Base-by-base conservation (phyloP, 805 yeast genomes). In the Lachancea sp. region DNA sequence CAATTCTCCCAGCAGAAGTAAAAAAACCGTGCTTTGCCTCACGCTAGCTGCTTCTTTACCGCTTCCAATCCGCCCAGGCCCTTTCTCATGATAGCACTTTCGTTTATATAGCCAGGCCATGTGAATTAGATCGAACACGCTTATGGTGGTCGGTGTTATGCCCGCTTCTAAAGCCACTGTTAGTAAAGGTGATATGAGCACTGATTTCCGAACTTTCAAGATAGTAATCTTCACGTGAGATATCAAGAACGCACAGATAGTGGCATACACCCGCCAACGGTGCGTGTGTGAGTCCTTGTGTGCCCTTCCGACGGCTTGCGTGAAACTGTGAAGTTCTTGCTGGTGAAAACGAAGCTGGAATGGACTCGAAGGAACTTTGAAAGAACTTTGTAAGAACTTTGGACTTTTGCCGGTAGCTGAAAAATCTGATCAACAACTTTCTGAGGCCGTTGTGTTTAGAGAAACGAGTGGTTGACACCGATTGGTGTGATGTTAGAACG, bases 81-180 rank as follows among this genome's bases (percentile, higher is more conserved):
- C 20, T 2, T 8, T 30, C 30, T 20, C 5, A 13, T 31, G 13
- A 17, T 11, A 12, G 15, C 9, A 15, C 16, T 17, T 17, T 42
- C 46, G 46, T 42, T 36, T 42, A 42, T 36, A 42, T 41, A 42
- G 32, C 20, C 41, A 22, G 13, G 19, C 25, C 46, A 42, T 42
- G 46, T 42, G 46, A 42, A 42, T 22, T 25, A 3, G 9, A 10
- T 15, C 20, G 27, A 18, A 19, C 13, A 42, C 36, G 11, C 20
- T 31, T 31, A 12, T 27, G 33, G 31, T 10, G 26, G 35, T 18
- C 46, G 46, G 46, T 36, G 46, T 42, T 42, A 42, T 30, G 38
- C n/a, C 25, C 10, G 20, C 15, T 26, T 36, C 11, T 15, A 25
- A 33, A 42, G 46, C 46, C 46, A 42, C 46, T 32, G 41, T 38